Evolutionary conservation across 139 green algal species (phyloP), one percentile per base, ranked within the genome.

Genomic region (Micractinium conductrix): DNA sequence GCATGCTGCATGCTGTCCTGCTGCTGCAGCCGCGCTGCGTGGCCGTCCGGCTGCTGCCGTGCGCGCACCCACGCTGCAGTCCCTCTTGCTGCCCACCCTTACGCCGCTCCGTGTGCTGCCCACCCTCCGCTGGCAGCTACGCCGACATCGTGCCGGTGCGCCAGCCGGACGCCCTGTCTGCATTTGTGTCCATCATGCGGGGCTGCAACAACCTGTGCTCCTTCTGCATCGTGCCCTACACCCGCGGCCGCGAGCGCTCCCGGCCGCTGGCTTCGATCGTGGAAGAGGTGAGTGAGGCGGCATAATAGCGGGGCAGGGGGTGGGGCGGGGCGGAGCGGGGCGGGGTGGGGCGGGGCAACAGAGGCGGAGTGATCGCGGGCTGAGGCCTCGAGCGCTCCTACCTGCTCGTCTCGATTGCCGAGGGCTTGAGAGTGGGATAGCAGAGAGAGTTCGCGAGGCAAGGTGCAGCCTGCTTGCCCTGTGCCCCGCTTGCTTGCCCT

Each of bases 141-240:
- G 95, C 93, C 8, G 95, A 98, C 89, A 85, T 98, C 30, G 84
- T 90, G 62, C 95, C 95, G 30, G 74, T 98, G 30, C 84, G 95
- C 21, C 72, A 84, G 17, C 71, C 50, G 2, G 89, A 88, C 58
- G 74, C 68, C 7, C 74, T 69, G 0, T 87, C 83, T 6, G 94
- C 94, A 1, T 97, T 94, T 80, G 81, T 98, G 9, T 93, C 86
- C 74, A 95, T 98, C 90, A 98, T 97, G 94, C 85, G 95, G 2
- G 95, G 95, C 35, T 98, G 95, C 91, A 95, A 97, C 91, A 98
- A 98, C 90, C 94, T 53, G 58, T 85, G 95, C 88, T 80, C 90
- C 65, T 98, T 97, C 88, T 98, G 95, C 89, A 93, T 98, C n/a
- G 95, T 98, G 62, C 94, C 95, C n/a, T 96, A 89, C 86, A 95